A percentile compares a stretch with the other conserved stretches of the same genome.
These are phyloP conservation scores for Wickerhamiella hasegawae DNA, from an alignment of 805 yeast genomes.

Conservation along the genomic window DNA sequence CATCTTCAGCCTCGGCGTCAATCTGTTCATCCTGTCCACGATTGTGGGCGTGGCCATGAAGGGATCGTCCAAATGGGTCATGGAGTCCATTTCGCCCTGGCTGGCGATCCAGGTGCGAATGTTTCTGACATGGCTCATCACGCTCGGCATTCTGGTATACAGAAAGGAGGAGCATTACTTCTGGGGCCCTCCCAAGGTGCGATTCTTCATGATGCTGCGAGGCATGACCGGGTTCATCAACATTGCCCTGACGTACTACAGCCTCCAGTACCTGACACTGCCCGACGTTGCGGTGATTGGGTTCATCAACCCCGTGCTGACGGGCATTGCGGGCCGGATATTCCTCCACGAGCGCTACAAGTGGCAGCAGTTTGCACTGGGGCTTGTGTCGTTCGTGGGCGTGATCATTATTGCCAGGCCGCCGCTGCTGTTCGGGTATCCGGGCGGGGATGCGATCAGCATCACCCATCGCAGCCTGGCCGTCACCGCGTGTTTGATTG, in stretches of 20 bases:
- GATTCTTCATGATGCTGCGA: conserved; percentile 39
- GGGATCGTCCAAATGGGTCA: background rate
- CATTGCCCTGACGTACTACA: conserved; percentile 62
- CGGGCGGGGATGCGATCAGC: conserved; percentile 14
- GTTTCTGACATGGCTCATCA: conserved; percentile 49
- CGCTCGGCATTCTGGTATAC: conserved; percentile 38
- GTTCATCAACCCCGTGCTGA: conserved; percentile 63
- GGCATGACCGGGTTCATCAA: conserved; percentile 72
- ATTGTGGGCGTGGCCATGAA: background rate
- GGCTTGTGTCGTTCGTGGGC: conserved; percentile 52
- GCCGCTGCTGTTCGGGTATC: conserved; percentile 37
- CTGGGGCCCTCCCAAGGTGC: conserved; percentile 46
- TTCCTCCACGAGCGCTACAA: conserved; percentile 53
- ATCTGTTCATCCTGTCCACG: background rate
- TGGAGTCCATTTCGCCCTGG: background rate
- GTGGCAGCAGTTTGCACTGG: conserved; percentile 50
- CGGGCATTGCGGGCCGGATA: conserved; percentile 58
- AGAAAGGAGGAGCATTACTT: conserved; percentile 44
- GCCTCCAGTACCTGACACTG: conserved; percentile 55
- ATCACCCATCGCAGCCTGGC: background rate
- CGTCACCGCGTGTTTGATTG: background rate
- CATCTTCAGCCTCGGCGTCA: background rate
- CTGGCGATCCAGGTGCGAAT: conserved; percentile 55
- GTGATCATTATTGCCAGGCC: conserved; percentile 77
- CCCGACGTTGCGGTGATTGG: conserved; percentile 73